Evolutionary conservation across 768 basidiomycete genomes (phyloP), one percentile per base, ranked within the genome.

Genomic region (Agrocybe praecox): DNA sequence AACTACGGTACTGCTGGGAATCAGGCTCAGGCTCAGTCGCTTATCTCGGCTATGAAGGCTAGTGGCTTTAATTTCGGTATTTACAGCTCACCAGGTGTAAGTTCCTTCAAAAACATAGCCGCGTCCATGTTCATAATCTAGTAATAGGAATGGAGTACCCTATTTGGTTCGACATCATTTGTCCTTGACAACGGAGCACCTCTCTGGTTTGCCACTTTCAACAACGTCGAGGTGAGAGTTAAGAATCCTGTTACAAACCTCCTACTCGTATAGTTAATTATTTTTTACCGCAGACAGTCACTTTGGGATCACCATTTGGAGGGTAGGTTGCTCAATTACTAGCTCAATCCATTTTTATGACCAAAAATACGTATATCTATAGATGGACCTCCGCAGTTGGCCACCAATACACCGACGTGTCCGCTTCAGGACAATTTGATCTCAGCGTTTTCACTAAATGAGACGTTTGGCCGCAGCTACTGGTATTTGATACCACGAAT

Each of bases 371-470:
- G n/a, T n/a, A n/a, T n/a, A n/a, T 40, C 6, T 40, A 10, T 23
- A 65, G 64, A 56, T 65, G 65, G 65, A 64, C 66, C 17, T 45
- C 62, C 2, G 65, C 67, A n/a, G 63, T 66, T 17, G 68, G 67
- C 6, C 61, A 69, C 42, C 68, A 69, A 34, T 67, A 69, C 49
- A 69, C 67, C 9, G 66, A 69, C 36, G 54, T 57, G 6, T 66
- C 67, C 12, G 68, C 68, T 5, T 69, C 68, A 11, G 68, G 68
- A 17, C 52, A 58, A 18, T 69, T 69, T 42, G 68, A 67, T 46
- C 63, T 68, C 14, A 40, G 36, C 36, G 36, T 40, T n/a, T 40
- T 40, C 36, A 12, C 36, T 40, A 4, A 40, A 3, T 40, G n/a
- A 40, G n/a, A 15, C 6, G 36, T 40, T 8, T 34, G 15, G n/a